phyloP scores from a whole-genome alignment of 228 moss, liverwort and hornwort species.

The Sphagnum magellanicum region DNA sequence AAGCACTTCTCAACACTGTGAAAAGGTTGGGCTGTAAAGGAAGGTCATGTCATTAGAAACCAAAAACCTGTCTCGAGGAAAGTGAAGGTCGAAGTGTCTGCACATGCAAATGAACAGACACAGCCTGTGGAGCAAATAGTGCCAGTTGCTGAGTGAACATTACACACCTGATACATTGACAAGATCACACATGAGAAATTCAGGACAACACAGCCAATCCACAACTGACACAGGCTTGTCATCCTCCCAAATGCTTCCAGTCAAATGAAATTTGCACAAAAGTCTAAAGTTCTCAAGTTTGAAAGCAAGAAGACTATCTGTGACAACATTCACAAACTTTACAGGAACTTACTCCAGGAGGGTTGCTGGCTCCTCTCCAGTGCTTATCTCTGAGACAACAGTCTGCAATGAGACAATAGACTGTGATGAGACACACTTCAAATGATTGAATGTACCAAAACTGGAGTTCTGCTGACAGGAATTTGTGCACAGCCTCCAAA shows the following conservation, averaged over 20 bases:
- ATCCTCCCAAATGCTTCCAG: too few relatives aligned
- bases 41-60: neutral
- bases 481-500: neutral
- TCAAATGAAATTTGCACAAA: too few relatives aligned
- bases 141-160: slow-evolving; percentile 97
- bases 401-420: slow-evolving; percentile 36
- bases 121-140: slow-evolving; percentile 91
- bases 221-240: neutral
- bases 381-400: slow-evolving; percentile 86
- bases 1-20: too few relatives aligned
- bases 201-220: neutral
- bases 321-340: neutral
- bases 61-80: slow-evolving; percentile 78
- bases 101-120: slow-evolving; percentile 86
- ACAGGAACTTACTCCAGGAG: slow-evolving; percentile 64
- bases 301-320: neutral
- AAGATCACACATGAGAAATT: neutral
- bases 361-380: slow-evolving; percentile 89
- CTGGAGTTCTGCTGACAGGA: too few relatives aligned
- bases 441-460: too few relatives aligned
- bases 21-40: too few relatives aligned
- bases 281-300: too few relatives aligned
- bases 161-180: slow-evolving; percentile 59
- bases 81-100: slow-evolving; percentile 89
- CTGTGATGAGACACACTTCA: too few relatives aligned